These are phyloP conservation scores for Fusarium sp. DNA, from an alignment of 2,329 filamentous ascomycete species.

Conservation along the genomic window DNA sequence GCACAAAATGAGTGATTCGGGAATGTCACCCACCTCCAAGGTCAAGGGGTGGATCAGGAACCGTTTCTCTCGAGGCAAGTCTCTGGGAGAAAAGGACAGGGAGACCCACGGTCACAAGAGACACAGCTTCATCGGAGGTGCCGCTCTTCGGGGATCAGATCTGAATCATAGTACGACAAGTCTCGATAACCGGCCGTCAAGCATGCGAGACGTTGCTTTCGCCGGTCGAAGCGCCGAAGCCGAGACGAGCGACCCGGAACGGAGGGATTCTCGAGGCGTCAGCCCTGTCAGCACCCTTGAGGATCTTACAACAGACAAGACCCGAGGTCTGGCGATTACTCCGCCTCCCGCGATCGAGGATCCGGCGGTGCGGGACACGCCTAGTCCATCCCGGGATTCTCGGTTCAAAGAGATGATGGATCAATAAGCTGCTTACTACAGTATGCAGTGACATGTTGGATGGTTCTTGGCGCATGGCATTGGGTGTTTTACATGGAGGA, in stretches of 20 bases:
- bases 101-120: conserved; percentile 52
- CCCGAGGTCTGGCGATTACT: conserved; percentile 45
- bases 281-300: conserved; percentile 54
- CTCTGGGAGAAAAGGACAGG: conserved; percentile 53
- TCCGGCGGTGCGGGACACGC: conserved; percentile 52
- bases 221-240: conserved; percentile 51
- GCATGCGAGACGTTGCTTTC: conserved; percentile 61
- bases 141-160: conserved; percentile 57
- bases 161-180: conserved; percentile 60
- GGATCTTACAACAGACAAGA: conserved; percentile 19
- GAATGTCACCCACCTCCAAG: conserved; percentile 53
- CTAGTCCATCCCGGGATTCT: conserved; percentile 68
- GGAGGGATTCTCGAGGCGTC: conserved; percentile 50
- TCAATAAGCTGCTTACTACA: conserved; percentile 30
- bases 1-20: conserved; percentile 33
- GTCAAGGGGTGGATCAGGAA: conserved; percentile 69
- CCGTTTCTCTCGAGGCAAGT: conserved; percentile 60
- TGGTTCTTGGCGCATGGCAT: conserved; percentile 1
- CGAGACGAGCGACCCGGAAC: conserved; percentile 37
- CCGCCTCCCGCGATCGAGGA: conserved; percentile 55
- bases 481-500: background rate
- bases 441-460: background rate
- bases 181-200: conserved; percentile 55
- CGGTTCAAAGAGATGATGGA: conserved; percentile 70
- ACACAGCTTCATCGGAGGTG: conserved; percentile 64